phyloP scores from a whole-genome alignment of 805 yeast species.

The Metschnikowia kofuensis region DNA sequence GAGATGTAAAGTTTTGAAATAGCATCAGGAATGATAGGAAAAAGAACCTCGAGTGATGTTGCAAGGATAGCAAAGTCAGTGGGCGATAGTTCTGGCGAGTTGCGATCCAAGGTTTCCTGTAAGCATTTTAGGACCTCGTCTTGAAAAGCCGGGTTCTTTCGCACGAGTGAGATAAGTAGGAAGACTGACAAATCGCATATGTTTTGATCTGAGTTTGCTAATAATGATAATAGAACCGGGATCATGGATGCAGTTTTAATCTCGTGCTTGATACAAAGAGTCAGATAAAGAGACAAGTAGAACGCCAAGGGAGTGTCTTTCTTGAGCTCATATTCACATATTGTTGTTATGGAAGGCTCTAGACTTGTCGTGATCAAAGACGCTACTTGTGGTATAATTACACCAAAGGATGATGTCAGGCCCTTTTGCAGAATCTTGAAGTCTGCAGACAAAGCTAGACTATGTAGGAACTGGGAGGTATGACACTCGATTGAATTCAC shows the following conservation, averaged over 20 bases:
- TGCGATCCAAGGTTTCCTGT: background rate
- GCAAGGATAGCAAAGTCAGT: constrained; percentile 1
- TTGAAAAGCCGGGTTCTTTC: background rate
- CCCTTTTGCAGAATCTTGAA: too few relatives aligned
- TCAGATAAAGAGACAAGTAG: constrained; percentile 5
- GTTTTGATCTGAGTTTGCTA: background rate
- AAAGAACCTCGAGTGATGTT: constrained; percentile 12
- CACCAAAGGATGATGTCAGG: background rate
- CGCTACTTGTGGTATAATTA: background rate
- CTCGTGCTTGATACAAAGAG: background rate
- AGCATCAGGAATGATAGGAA: constrained; percentile 12
- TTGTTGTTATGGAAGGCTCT: background rate
- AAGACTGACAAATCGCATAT: background rate
- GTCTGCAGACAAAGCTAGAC: background rate
- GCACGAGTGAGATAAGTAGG: background rate
- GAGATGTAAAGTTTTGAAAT: constrained; percentile 14
- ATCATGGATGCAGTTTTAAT: background rate
- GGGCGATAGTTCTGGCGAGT: background rate
- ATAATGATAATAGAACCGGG: constrained; percentile 3
- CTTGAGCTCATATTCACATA: background rate
- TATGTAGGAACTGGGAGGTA: background rate
- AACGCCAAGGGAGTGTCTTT: background rate
- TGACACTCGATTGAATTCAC: background rate
- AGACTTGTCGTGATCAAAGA: background rate
- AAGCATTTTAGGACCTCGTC: background rate